Evolutionary conservation across 2,329 filamentous ascomycete genomes (phyloP), one percentile per base, ranked within the genome.

Genomic region (Exophiala sideris): DNA sequence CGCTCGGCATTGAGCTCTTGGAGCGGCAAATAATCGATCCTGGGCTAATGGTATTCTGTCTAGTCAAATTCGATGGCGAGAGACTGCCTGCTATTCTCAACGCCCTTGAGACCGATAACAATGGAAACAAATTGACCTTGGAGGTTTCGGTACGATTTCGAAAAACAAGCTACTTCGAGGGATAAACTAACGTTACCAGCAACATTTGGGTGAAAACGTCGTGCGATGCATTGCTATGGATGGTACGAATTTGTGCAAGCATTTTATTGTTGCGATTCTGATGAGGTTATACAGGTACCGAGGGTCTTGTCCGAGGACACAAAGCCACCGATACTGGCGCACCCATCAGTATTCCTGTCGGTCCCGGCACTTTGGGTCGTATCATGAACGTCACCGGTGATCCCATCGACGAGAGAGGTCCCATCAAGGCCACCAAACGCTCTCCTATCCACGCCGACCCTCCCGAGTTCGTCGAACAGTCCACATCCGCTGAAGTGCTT

Each of bases 381-480:
- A 99, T 99, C 84, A 91, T 99, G 82, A 99, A 99, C 86, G 94
- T 99, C 80, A 99, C 94, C 82, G 94, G 94, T 85, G 92, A 99
- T 79, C 94, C 94, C 73, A 97, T 99, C 79, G 94, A 99, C 76
- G 94, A 97, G 85, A 91, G 94, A 81, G 94, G 94, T 67, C 94
- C 94, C 67, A 90, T 99, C 83, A 96, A 96, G 86, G 81, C 85
- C 72, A 83, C 86, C 77, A 94, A 95, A 84, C 83, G 78, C 74
- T 78, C 85, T 38, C 89, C 94, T 65, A 99, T 99, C 70, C 94
- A 99, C 85, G 84, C 90, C 75, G 92, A 99, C 65, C 85, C 94
- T 66, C 94, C 94, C 65, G 79, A 79, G 73, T 99, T 97, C 84
- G 82, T 83, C 67, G 94, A 99, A 72, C 94, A 99, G 83, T 95